Percentiles rank a stretch among this genome's conserved stretches.
These are phyloP conservation scores for Drechslerella dactyloides DNA, from an alignment of 2,329 filamentous ascomycete genomes.

Conservation along the genomic window DNA sequence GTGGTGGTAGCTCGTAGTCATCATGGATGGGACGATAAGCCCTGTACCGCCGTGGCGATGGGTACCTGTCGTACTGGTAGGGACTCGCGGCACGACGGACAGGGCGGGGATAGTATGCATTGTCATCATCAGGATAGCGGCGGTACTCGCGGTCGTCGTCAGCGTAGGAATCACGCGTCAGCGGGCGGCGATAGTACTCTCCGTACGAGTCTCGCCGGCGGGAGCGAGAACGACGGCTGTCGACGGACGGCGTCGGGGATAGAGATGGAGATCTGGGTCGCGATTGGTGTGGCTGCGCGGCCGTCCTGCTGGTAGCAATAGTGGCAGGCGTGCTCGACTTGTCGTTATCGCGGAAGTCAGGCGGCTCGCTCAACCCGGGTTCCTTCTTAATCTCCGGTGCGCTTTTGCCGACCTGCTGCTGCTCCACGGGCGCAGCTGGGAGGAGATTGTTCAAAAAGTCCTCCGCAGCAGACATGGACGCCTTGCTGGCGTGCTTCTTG, in stretches of 20 bases:
- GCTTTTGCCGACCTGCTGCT: conserved; percentile 3
- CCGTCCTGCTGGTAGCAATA: conserved; percentile 26
- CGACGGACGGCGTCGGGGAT: conserved; percentile 29
- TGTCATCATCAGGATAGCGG: conserved; percentile 22
- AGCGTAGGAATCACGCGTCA: conserved; percentile 19
- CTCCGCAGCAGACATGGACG: conserved; percentile 48
- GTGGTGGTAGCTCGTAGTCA: conserved; percentile 28
- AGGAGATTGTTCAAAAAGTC: conserved; percentile 47
- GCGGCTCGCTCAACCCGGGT: neutral
- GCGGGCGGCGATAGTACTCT: conserved; percentile 31
- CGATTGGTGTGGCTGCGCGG: conserved; percentile 8
- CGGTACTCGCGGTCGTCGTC: conserved; percentile 29
- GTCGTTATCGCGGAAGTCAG: conserved; percentile 20
- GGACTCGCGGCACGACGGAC: conserved; percentile 15
- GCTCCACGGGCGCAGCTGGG: neutral
- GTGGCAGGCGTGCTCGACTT: conserved; percentile 13
- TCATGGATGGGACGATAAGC: conserved; percentile 32
- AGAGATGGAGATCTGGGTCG: conserved; percentile 18
- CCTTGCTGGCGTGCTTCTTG: conserved; percentile 40
- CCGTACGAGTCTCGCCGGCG: conserved; percentile 19
- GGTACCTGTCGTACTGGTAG: conserved; percentile 35
- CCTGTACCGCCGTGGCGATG: conserved; percentile 27
- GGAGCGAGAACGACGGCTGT: conserved; percentile 29
- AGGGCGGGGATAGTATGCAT: conserved; percentile 16
- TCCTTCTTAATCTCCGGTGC: conserved; percentile 18